phyloP scores from a whole-genome alignment of 164 flowering plant species.

The Sextonia rubra region DNA sequence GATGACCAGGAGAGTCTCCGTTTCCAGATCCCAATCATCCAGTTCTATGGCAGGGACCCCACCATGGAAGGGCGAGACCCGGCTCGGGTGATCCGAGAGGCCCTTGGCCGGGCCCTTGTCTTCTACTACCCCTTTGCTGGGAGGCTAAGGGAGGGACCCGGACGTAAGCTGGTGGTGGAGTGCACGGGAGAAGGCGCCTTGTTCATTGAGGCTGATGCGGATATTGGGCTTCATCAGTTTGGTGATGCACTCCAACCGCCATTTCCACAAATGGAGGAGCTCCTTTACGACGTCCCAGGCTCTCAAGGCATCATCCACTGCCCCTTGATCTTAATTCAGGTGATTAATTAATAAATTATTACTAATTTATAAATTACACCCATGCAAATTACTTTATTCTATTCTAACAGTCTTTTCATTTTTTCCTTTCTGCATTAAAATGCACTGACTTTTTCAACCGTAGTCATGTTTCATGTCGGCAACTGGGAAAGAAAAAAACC shows the following conservation, averaged over 20 bases:
- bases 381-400: too few relatives aligned
- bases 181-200: constrained; percentile 24
- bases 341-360: neutral
- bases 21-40: constrained; percentile 19
- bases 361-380: neutral
- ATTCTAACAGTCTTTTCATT: too few relatives aligned
- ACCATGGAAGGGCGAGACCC: constrained; percentile 20
- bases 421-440: neutral
- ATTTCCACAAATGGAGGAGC: constrained; percentile 32
- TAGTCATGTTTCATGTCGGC: too few relatives aligned
- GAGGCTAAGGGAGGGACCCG: constrained; percentile 19
- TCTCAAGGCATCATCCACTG: constrained; percentile 19
- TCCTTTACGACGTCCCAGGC: constrained; percentile 40
- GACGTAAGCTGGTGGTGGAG: constrained; percentile 16
- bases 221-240: constrained; percentile 21
- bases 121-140: constrained; percentile 32
- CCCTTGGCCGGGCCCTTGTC: constrained; percentile 24
- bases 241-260: constrained; percentile 37
- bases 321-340: constrained; percentile 21
- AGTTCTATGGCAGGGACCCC: constrained; percentile 8
- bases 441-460: neutral
- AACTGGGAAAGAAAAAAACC: too few relatives aligned
- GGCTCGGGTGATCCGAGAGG: constrained; percentile 19
- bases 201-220: constrained; percentile 22
- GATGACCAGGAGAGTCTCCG: constrained; percentile 29